These are phyloP conservation scores for Pythium utonaiense DNA, from an alignment of 352 stramenopile species.

Conservation along the genomic window DNA sequence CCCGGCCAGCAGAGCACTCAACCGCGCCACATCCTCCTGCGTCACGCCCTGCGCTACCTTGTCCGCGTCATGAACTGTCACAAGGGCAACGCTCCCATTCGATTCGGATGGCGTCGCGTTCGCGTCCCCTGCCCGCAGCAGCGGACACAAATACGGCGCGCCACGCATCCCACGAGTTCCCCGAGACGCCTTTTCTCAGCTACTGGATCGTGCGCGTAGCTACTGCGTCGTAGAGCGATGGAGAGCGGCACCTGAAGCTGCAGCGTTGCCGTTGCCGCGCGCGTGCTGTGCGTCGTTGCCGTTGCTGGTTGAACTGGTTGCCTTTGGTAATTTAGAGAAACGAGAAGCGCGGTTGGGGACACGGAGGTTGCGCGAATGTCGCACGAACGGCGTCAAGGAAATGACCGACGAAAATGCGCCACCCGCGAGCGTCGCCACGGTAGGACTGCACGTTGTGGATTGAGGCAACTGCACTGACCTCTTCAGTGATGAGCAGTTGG, in stretches of 20 bases:
- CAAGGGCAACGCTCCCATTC: constrained; percentile 11
- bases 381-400: too few species aligned
- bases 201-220: background rate
- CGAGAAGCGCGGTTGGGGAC: too few species aligned
- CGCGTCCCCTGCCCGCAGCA: constrained; percentile 31
- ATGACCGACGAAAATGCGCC: background rate
- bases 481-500: too few species aligned
- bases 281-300: constrained; percentile 21
- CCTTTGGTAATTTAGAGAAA: constrained; percentile 9
- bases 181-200: background rate
- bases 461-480: too few species aligned
- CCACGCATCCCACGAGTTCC: constrained; percentile 38
- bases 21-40: constrained; percentile 28
- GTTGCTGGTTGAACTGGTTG: constrained; percentile 17
- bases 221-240: background rate
- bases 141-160: constrained; percentile 49
- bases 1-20: constrained; percentile 37
- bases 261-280: background rate
- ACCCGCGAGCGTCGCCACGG: too few species aligned
- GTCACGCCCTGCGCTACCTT: constrained; percentile 5
- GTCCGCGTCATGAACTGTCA: constrained; percentile 3
- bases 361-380: constrained; percentile 10
- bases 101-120: constrained; percentile 22
- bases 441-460: too few species aligned
- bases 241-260: background rate